Conservation (phyloP, 1,139 yeast species). For the Zygosaccharomyces sapae region DNA sequence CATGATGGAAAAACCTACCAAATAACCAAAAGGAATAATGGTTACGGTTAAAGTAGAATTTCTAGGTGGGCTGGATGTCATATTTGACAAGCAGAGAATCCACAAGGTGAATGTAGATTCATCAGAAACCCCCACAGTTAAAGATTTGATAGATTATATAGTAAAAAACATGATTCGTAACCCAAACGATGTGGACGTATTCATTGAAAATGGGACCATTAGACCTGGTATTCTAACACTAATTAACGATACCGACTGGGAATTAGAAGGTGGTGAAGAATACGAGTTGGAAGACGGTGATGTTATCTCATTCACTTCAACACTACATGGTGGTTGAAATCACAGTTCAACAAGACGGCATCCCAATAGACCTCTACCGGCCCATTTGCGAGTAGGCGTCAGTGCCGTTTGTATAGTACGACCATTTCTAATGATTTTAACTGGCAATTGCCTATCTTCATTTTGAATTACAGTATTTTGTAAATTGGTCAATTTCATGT, state of each 20-base stretch:
- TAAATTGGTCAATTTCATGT: conserved; percentile 40
- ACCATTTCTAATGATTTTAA: conserved; percentile 21
- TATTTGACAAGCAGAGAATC: conserved; percentile 51
- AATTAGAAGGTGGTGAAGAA: conserved; percentile 81
- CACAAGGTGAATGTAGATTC: conserved; percentile 42
- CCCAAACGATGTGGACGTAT: conserved; percentile 63
- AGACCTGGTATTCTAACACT: conserved; percentile 91
- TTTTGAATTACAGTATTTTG: conserved; percentile 19
- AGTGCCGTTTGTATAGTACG: conserved; percentile 32
- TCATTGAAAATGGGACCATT: conserved; percentile 74
- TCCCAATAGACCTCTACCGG: conserved; percentile 70
- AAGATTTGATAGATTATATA: conserved; percentile 55
- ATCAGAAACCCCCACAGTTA: conserved; percentile 46
- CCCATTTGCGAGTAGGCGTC: conserved; percentile 58
- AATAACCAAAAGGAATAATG: conserved; percentile 15
- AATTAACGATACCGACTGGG: conserved; percentile 97
- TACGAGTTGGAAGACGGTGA: conserved; percentile 74
- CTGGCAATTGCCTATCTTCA: conserved; percentile 19
- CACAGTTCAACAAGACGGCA: conserved; percentile 55
- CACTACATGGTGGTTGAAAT: conserved; percentile 87
- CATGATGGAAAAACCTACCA: background rate
- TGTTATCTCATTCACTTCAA: conserved; percentile 80
- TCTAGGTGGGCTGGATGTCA: conserved; percentile 67
- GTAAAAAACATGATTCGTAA: conserved; percentile 54
- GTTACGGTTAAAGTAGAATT: conserved; percentile 43